Evolutionary conservation across 2,329 filamentous ascomycete genomes (phyloP).

Genomic region (Penicillium carneum): DNA sequence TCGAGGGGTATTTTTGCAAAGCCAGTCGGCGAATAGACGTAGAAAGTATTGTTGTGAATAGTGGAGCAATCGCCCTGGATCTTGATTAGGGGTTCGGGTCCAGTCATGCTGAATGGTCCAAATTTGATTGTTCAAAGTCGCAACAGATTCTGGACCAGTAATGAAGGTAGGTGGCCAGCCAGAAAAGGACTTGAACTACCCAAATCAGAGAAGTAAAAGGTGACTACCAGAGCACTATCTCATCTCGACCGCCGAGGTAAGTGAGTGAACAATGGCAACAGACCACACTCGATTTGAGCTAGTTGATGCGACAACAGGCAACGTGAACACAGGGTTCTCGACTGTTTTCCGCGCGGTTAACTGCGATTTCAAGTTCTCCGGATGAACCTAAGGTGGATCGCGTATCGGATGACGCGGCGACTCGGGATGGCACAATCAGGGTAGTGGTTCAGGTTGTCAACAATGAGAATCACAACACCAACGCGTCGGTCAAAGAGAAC

Average conservation of each 20-base stretch:
- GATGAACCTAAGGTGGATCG: not conserved
- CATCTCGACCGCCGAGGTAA: slow-evolving; percentile 32
- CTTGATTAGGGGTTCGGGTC: slow-evolving; percentile 72
- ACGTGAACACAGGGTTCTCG: not conserved
- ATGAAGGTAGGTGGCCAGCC: slow-evolving; percentile 39
- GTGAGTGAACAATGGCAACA: slow-evolving; percentile 10
- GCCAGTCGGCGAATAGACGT: slow-evolving; percentile 76
- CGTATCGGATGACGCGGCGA: slow-evolving; percentile 13
- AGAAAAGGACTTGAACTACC: slow-evolving; percentile 27
- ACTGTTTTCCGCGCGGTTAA: not conserved
- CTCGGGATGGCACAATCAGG: not conserved
- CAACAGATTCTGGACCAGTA: slow-evolving; percentile 42
- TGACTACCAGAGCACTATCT: slow-evolving; percentile 50
- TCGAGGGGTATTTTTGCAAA: slow-evolving; percentile 77
- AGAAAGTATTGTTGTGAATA: slow-evolving; percentile 81
- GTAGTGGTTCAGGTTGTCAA: slow-evolving; percentile 4
- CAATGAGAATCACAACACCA: slow-evolving; percentile 1
- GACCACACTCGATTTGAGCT: not conserved
- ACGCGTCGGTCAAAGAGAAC: slow-evolving; percentile 7
- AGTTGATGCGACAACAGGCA: not conserved
- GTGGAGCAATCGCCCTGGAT: slow-evolving; percentile 82
- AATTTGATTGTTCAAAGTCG: slow-evolving; percentile 21
- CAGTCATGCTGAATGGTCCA: slow-evolving; percentile 64
- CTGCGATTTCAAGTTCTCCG: slow-evolving; percentile 4
- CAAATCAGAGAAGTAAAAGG: slow-evolving; percentile 32